phyloP scores from a whole-genome alignment of 345 rosid species.

The sweet orange (Citrus sinensis) region DNA sequence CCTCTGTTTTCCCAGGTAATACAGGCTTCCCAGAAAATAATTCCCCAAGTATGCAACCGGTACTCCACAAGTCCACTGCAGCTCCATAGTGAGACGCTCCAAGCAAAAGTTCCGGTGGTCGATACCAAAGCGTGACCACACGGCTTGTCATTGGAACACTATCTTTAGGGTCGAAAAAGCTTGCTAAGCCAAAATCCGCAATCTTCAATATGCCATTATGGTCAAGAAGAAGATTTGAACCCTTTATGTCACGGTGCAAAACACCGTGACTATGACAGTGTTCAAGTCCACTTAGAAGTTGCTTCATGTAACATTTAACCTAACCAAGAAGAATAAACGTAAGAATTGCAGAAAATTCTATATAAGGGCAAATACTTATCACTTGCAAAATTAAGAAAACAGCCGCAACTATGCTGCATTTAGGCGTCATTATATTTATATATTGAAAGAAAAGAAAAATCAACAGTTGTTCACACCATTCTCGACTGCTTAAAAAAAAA shows the following conservation, averaged over 20 bases:
- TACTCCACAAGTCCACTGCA: slow-evolving; percentile 93
- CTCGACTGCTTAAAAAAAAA: background rate
- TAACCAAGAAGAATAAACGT: slow-evolving; percentile 19
- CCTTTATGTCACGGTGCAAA: slow-evolving; percentile 94
- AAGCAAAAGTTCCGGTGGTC: slow-evolving; percentile 95
- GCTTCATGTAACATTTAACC: slow-evolving; percentile 97
- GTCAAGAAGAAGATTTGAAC: slow-evolving; percentile 91
- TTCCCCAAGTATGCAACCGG: slow-evolving; percentile 97
- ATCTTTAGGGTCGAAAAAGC: slow-evolving; percentile 58
- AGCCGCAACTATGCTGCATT: background rate
- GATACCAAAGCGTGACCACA: slow-evolving; percentile 97
- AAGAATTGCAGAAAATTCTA: background rate
- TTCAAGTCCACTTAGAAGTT: slow-evolving; percentile 89
- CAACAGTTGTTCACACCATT: background rate
- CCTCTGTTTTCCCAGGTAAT: slow-evolving; percentile 96
- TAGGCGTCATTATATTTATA: background rate
- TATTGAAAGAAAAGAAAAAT: background rate
- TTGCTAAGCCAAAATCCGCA: slow-evolving; percentile 94
- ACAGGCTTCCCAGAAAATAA: slow-evolving; percentile 80
- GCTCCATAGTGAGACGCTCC: slow-evolving; percentile 83
- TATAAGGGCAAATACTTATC: background rate
- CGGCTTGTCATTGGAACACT: slow-evolving; percentile 75
- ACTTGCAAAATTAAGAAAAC: background rate
- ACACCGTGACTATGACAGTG: slow-evolving; percentile 85
- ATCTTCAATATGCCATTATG: slow-evolving; percentile 82